Percentiles rank a stretch among this genome's conserved stretches.
Conservation (phyloP, 306 rosid species). For the Amphicarpaea edgeworthii region DNA sequence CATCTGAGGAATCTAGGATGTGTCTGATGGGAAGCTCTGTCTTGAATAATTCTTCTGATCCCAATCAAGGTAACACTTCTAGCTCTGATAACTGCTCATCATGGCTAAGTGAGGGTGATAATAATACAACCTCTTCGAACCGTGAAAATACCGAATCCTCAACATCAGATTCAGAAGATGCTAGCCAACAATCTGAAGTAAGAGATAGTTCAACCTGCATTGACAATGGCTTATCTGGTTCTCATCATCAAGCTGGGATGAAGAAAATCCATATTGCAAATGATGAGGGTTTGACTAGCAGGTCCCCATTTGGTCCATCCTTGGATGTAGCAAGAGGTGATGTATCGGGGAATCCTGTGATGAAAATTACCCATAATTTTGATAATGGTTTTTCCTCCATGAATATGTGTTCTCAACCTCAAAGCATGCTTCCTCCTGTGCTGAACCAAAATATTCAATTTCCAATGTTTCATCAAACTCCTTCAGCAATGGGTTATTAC, state of each 20-base stretch:
- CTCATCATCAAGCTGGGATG: constrained; percentile 55
- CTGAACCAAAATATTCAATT: constrained; percentile 71
- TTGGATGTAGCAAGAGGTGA: constrained; percentile 55
- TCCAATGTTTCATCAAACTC: constrained; percentile 78
- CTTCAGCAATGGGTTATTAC: constrained; percentile 81
- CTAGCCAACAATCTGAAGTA: constrained; percentile 81
- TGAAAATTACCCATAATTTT: constrained; percentile 49
- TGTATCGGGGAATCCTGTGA: constrained; percentile 49
- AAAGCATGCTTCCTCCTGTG: constrained; percentile 58
- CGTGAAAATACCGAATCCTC: constrained; percentile 83
- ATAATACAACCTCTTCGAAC: constrained; percentile 74
- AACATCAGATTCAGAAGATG: constrained; percentile 94
- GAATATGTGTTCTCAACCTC: constrained; percentile 70
- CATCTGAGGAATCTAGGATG: constrained; percentile 55
- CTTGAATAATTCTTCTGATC: constrained; percentile 57
- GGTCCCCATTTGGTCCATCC: constrained; percentile 45
- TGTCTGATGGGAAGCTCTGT: constrained; percentile 41
- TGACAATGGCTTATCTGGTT: constrained; percentile 62
- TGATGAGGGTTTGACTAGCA: constrained; percentile 55
- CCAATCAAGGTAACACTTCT: constrained; percentile 52
- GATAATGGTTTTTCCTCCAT: constrained; percentile 64
- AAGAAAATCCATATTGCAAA: constrained; percentile 51
- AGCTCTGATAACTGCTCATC: constrained; percentile 88
- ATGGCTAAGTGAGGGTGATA: constrained; percentile 90
- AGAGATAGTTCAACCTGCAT: constrained; percentile 57